Conservation (phyloP, 768 basidiomycete genomes). For the Auricularia heimuer region DNA sequence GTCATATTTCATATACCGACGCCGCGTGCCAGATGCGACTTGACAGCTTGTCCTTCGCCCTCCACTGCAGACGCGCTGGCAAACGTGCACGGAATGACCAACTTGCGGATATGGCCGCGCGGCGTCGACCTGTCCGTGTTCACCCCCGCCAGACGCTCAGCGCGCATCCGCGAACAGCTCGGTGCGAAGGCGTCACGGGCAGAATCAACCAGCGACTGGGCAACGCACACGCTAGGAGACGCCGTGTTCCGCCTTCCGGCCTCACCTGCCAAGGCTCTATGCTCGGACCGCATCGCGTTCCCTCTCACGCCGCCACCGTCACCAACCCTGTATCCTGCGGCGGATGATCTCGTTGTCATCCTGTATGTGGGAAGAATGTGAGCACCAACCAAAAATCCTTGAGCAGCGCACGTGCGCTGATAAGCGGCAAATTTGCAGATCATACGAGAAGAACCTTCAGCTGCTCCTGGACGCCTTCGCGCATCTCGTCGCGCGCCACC, state of each 20-base stretch:
- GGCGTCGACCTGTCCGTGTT: conserved; percentile 24
- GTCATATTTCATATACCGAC: conserved; percentile 6
- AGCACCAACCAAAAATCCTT: conserved; percentile 3
- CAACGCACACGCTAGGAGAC: not conserved
- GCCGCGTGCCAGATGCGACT: conserved; percentile 15
- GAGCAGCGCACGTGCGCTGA: not conserved
- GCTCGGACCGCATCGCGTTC: not conserved
- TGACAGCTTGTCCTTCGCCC: conserved; percentile 31
- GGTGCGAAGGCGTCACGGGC: conserved; percentile 22
- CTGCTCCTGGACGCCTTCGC: conserved; percentile 29
- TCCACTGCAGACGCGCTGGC: conserved; percentile 27
- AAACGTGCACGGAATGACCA: conserved; percentile 18
- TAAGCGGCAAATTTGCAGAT: conserved; percentile 10
- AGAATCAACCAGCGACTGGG: not conserved
- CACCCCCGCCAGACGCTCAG: not conserved
- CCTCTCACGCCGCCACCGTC: conserved; percentile 10
- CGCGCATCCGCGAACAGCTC: not conserved
- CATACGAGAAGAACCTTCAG: conserved; percentile 35
- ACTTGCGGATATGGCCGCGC: conserved; percentile 30
- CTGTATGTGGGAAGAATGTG: conserved; percentile 30
- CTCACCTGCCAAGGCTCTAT: not conserved
- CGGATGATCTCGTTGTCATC: conserved; percentile 16
- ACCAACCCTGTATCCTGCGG: conserved; percentile 7
- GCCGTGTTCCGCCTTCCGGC: not conserved
- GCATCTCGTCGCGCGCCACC: conserved; percentile 11